Evolutionary conservation across 2,329 filamentous ascomycete species (phyloP).

Genomic region (Chaetomium strumarium): DNA sequence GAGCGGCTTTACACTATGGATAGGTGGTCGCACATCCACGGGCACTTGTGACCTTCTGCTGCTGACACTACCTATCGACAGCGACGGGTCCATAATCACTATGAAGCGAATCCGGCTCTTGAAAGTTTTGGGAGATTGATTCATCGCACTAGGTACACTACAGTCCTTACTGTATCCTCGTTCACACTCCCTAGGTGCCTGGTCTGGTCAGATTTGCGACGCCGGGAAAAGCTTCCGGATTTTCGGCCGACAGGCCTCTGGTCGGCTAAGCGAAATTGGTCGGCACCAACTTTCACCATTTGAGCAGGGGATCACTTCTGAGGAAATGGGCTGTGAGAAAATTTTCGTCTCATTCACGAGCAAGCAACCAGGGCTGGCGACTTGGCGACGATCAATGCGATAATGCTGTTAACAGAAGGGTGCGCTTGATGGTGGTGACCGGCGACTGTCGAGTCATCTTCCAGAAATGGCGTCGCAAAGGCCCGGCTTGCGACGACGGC

Average conservation of each 20-base stretch:
- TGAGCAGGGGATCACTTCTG: slow-evolving; percentile 13
- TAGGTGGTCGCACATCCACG: background rate
- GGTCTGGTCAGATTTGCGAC: slow-evolving; percentile 16
- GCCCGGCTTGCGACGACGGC: too few relatives aligned
- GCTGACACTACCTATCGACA: background rate
- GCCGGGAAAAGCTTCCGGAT: slow-evolving; percentile 21
- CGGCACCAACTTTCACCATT: slow-evolving; percentile 14
- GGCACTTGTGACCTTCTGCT: background rate
- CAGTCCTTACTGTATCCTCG: slow-evolving; percentile 9
- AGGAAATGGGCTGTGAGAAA: slow-evolving; percentile 22
- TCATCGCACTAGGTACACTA: slow-evolving; percentile 22
- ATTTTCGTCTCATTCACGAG: slow-evolving; percentile 16
- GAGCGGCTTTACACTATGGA: background rate
- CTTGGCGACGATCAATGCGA: slow-evolving; percentile 14
- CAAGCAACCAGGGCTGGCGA: slow-evolving; percentile 9
- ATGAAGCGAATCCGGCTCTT: too few relatives aligned
- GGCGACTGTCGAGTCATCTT: background rate
- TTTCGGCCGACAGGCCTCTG: slow-evolving; percentile 19
- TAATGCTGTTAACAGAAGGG: slow-evolving; percentile 6
- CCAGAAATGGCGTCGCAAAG: background rate
- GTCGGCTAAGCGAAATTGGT: slow-evolving; percentile 26
- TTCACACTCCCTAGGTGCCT: background rate
- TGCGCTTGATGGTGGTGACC: background rate
- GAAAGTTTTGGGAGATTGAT: background rate
- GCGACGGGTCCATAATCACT: too few relatives aligned